Conservation (phyloP, 2,329 filamentous ascomycete genomes). For the Torrubiella hemipterigena region DNA sequence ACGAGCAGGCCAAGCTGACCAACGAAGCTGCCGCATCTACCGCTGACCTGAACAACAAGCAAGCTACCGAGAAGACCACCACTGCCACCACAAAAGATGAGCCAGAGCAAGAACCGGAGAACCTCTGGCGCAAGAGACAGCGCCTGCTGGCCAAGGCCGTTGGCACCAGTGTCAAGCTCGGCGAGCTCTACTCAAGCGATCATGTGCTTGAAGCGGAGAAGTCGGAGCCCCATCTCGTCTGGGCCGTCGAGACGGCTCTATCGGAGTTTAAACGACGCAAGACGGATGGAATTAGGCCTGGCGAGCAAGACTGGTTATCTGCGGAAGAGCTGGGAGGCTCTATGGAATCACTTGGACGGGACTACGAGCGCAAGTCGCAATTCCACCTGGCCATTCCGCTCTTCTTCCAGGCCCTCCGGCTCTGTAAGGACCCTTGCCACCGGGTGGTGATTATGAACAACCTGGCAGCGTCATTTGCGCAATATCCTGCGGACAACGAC, state of each 20-base stretch:
- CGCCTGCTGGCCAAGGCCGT: slow-evolving; percentile 63
- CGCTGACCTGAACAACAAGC: not conserved
- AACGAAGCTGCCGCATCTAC: slow-evolving; percentile 6
- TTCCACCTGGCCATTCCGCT: slow-evolving; percentile 76
- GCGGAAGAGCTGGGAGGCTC: slow-evolving; percentile 61
- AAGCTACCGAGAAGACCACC: not conserved
- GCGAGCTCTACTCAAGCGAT: slow-evolving; percentile 66
- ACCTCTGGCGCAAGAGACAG: slow-evolving; percentile 45
- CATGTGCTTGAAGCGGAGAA: slow-evolving; percentile 62
- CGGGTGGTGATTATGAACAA: slow-evolving; percentile 81
- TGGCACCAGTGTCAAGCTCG: slow-evolving; percentile 70
- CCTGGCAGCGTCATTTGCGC: slow-evolving; percentile 59
- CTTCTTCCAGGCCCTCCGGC: slow-evolving; percentile 70
- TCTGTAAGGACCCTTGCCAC: slow-evolving; percentile 60
- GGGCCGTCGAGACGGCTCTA: slow-evolving; percentile 70
- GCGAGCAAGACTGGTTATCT: slow-evolving; percentile 60
- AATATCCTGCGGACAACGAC: slow-evolving; percentile 42
- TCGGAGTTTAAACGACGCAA: slow-evolving; percentile 61
- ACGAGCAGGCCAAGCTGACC: no score
- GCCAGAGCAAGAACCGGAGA: slow-evolving; percentile 24
- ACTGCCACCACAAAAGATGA: slow-evolving; percentile 1
- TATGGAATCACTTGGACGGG: slow-evolving; percentile 63
- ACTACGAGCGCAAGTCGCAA: slow-evolving; percentile 62
- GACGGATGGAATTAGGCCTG: slow-evolving; percentile 54
- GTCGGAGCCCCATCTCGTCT: slow-evolving; percentile 62